Percentiles rank a stretch among this genome's conserved stretches.
Evolutionary conservation across 2,329 filamentous ascomycete species (phyloP).

Genomic region (Epicoccum nigrum): DNA sequence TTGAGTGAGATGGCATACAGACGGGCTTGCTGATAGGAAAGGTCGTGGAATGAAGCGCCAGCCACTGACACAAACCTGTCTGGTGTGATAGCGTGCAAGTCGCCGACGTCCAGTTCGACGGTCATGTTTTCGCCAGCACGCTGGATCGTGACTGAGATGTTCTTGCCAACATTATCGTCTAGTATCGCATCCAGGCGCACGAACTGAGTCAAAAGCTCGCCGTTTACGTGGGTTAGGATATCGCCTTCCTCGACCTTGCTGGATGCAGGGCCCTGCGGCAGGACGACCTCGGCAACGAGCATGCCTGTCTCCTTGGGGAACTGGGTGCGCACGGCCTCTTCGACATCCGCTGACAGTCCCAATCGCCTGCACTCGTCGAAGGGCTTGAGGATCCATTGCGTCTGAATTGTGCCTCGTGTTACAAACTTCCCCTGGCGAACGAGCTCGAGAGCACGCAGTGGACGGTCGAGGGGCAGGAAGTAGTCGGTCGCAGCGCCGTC

Average conservation of each 20-base stretch:
- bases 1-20: conserved; percentile 91
- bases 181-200: conserved; percentile 89
- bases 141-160: conserved; percentile 82
- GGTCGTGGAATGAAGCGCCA: conserved; percentile 90
- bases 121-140: conserved; percentile 87
- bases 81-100: conserved; percentile 92
- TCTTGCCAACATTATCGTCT: conserved; percentile 81
- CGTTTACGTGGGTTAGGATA: conserved; percentile 91
- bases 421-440: conserved; percentile 78
- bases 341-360: conserved; percentile 83
- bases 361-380: conserved; percentile 96
- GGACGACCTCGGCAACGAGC: conserved; percentile 93
- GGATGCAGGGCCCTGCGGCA: conserved; percentile 88
- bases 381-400: conserved; percentile 94
- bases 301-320: conserved; percentile 96
- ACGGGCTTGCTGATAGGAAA: conserved; percentile 97
- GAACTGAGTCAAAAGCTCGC: conserved; percentile 90
- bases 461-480: conserved; percentile 91
- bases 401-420: conserved; percentile 94
- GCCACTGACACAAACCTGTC: conserved; percentile 94
- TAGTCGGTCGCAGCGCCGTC: conserved; percentile 98
- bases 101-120: conserved; percentile 82
- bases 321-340: conserved; percentile 78
- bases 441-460: conserved; percentile 83
- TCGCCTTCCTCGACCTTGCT: conserved; percentile 92